Conservation (phyloP, 139 green algal species). For the Haematococcus sp. region DNA sequence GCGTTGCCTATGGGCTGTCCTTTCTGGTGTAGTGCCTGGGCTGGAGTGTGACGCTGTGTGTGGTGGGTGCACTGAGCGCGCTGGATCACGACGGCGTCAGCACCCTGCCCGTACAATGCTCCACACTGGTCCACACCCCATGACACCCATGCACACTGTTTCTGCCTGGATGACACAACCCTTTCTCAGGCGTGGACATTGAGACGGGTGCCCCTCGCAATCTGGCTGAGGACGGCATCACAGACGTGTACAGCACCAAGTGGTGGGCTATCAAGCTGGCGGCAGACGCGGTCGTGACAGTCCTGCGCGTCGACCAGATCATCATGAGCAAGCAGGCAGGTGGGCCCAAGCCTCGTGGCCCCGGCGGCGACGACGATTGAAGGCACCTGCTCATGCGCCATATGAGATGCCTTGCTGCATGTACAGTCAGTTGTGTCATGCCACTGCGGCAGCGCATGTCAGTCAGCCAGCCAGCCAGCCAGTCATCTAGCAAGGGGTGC, state of each 20-base stretch:
- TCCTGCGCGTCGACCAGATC: constrained; percentile 98
- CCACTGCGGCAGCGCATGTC: no score
- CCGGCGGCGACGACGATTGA: constrained; percentile 36
- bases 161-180: no score
- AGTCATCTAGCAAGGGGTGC: no score
- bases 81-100: no score
- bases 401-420: no score
- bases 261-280: constrained; percentile 95
- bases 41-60: background rate
- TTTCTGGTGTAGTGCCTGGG: background rate
- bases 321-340: constrained; percentile 95
- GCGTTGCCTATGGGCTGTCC: background rate
- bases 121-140: no score
- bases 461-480: no score
- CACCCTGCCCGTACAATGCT: no score
- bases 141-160: no score
- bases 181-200: constrained; percentile 82
- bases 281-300: constrained; percentile 86
- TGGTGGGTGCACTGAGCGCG: no score
- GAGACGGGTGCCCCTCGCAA: constrained; percentile 71
- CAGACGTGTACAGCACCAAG: constrained; percentile 84
- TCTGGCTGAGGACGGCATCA: constrained; percentile 57
- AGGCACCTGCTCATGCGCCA: no score
- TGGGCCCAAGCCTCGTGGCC: constrained; percentile 66
- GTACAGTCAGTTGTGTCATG: no score